Evolutionary conservation across 495 filamentous ascomycete species (phyloP), one percentile per base, ranked within the genome.

Genomic region (Xylaria telfairii): DNA sequence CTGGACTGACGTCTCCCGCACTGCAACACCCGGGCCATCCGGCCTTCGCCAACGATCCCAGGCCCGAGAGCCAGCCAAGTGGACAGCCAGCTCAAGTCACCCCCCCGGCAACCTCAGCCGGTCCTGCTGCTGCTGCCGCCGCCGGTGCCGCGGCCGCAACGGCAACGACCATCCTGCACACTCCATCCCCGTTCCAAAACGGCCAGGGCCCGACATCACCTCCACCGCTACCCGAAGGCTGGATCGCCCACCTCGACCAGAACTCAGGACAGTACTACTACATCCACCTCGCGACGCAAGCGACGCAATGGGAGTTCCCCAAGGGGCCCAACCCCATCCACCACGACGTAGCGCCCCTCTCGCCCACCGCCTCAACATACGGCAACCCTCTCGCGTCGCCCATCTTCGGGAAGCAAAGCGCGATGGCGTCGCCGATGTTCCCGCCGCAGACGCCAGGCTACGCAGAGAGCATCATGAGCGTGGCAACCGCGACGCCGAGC

Each of bases 181-280:
- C 83, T 2, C 85, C 81, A 44, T 84, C 82, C 62, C 81, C 82
- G 71, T 75, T 82, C 73, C 79, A 81, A 60, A 42, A 53, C 59
- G 87, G 86, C 7, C 83, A 90, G 42, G 89, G 91, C 12, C 92
- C 92, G 34, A 87, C 90, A 34, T 93, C 92, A 32, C 96, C 95
- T 12, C 96, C 96, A 8, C 96, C 95, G 15, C 86, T 99, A 13
- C 96, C 96, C 17, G 96, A 98, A 78, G 96, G 96, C 12, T 99
- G 96, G 96, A 98, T 98, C 78, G 95, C 96, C 15, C 96, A 98
- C 76, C 85, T 98, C 8, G 96, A 99, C 77, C 92, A 92, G 49
- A 97, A 90, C 76, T 97, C 94, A 4, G 96, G 96, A 8, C 96
- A 98, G 76, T 99, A 98, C 78, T 99, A 99, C 77, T 99, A 99